Evolutionary conservation across 2,329 filamentous ascomycete genomes (phyloP).

Genomic region (Aspergillus arachidicola): DNA sequence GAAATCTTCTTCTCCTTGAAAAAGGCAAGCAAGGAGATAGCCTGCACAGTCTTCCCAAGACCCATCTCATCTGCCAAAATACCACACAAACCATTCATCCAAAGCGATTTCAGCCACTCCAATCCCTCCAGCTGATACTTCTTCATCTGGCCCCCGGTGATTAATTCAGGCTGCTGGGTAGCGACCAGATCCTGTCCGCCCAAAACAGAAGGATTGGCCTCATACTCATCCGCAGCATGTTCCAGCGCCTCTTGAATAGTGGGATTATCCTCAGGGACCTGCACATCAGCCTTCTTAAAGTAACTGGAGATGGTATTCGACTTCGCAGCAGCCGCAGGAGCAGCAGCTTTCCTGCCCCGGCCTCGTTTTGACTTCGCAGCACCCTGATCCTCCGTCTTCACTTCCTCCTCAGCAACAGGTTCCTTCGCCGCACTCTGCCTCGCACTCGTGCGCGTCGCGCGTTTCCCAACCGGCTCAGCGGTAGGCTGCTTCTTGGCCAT

Average conservation of each 20-base stretch:
- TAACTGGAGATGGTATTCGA: constrained; percentile 59
- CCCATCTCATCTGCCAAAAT: constrained; percentile 96
- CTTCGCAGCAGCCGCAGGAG: constrained; percentile 20
- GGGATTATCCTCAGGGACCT: constrained; percentile 55
- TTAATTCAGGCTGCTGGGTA: constrained; percentile 80
- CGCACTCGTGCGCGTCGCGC: constrained; percentile 36
- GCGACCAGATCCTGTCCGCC: constrained; percentile 72
- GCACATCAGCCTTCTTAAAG: constrained; percentile 62
- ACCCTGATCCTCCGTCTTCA: constrained; percentile 22
- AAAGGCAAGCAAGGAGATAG: constrained; percentile 83
- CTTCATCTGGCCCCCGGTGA: constrained; percentile 87
- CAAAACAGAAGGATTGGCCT: constrained; percentile 61
- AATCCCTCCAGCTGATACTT: constrained; percentile 92
- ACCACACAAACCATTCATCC: constrained; percentile 88
- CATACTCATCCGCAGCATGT: constrained; percentile 60
- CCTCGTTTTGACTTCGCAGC: constrained; percentile 29
- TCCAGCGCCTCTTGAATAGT: constrained; percentile 61
- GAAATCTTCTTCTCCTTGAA: constrained; percentile 84
- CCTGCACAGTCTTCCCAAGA: constrained; percentile 87
- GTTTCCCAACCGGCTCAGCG: constrained; percentile 22
- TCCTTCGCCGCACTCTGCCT: constrained; percentile 24
- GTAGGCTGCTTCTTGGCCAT: constrained; percentile 28
- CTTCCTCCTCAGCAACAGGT: constrained; percentile 13
- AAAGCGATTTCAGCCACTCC: constrained; percentile 83
- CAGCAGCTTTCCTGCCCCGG: constrained; percentile 30